Base-by-base conservation (phyloP, 2,329 filamentous ascomycete genomes). In the Fusarium virguliforme region DNA sequence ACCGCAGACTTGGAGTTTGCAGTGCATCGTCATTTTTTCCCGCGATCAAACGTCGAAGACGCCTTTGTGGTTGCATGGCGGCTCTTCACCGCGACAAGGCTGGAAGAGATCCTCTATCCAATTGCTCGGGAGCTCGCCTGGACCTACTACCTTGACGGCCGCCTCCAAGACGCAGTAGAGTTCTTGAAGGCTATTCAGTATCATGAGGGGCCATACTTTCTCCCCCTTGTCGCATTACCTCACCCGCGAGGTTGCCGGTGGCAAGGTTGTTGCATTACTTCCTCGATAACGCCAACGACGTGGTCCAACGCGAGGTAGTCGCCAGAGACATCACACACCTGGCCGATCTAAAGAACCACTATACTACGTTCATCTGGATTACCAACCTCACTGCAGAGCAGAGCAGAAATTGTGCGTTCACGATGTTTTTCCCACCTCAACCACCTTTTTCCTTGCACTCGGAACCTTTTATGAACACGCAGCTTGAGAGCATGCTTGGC, bases 51-150 rank as follows among this genome's bases (percentile, higher is more conserved):
- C 26, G 24, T 55, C 15, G 34, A 55, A 35, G 34, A 28, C 6
- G 22, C 34, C 15, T 55, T 55, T 15, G 34, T 13, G 24, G 24
- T 37, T 37, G 13, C 51, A n/a, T 55, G 22, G 34, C 51, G 18
- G 4, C 51, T 55, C 22, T 55, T 55, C n/a, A 12, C 13, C 5
- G 26, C 13, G 24, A 55, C 15, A 8, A 26, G 26, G 8, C 43
- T 55, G 8, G 22, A 55, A 26, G 51, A 55, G 7, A 55, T 37
- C 7, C 51, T 55, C 51, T 55, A 55, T 15, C 51, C 13, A 9
- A n/a, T 55, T 30, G 34, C 51, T 34, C 7, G 24, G 51, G 51
- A 35, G n/a, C 24, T 55, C 15, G 13, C 34, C 12, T 55, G 12
- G 8, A 12, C 7, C 15, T 55, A 37, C 22, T 28, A 35, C 24